Evolutionary conservation across 306 rosid species (phyloP), one percentile per base, ranked within the genome.

Genomic region (Lagenaria siceraria): DNA sequence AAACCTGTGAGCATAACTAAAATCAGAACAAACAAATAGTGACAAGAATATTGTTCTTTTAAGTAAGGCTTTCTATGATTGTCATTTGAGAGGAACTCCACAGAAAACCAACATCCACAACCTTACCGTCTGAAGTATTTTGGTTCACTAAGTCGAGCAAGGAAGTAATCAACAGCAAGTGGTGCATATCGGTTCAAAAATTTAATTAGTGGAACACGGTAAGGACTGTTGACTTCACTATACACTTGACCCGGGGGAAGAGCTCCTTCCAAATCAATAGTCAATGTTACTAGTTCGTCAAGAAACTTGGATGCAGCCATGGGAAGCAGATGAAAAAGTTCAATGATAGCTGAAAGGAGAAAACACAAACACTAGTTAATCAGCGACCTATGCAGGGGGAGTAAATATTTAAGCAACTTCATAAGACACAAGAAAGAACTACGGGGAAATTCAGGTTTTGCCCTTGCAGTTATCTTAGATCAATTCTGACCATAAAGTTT

Each of bases 201-300:
- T 84, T 96, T 96, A 17, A 95, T 90, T 33, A 96, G 88, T 43
- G 99, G 99, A 80, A 87, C 89, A 13, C 97, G 97, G 79, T 96
- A 96, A 63, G 99, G 99, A 85, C 99, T 92, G 80, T 92, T 96
- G 64, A 96, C 93, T 86, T 96, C 99, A 76, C 99, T 96, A 86
- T 86, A 88, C 14, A 90, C 99, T 84, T 92, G 99, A 77, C 98
- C 99, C 0, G 96, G 90, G 40, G 96, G 98, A 77, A 92, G 97
- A 75, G 99, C 97, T 82, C 96, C 97, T 87, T 96, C 99, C 91
- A 96, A 88, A 73, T 92, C 99, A 84, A 96, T 92, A 52, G 98
- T 96, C 89, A 96, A 89, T 82, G 97, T 90, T 58, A 96, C 99
- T 77, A 96, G 96, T 81, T 90, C 99, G 80, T 96, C 98, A 66